These are phyloP conservation scores for Alternaria triticina DNA, from an alignment of 2,329 filamentous ascomycete species.

Conservation along the genomic window DNA sequence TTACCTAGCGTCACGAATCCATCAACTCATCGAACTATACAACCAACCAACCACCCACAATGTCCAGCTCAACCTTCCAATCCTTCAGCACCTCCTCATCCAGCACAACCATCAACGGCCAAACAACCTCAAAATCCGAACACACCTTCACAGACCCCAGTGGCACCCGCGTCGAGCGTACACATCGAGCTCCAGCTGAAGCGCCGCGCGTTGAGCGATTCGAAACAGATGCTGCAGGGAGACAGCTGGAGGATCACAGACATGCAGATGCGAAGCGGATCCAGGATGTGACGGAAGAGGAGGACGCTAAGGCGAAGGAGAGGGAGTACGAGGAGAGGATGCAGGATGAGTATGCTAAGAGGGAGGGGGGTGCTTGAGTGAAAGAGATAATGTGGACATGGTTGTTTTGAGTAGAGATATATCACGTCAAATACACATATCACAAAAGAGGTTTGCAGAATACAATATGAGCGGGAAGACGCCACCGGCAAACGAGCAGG, in stretches of 20 bases:
- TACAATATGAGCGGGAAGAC: not conserved
- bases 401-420: not conserved
- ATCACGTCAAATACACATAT: not conserved
- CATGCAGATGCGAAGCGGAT: conserved; percentile 23
- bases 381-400: not conserved
- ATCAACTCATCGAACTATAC: not conserved
- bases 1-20: not conserved
- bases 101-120: conserved; percentile 35
- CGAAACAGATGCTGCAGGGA: conserved; percentile 30
- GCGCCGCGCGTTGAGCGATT: conserved; percentile 32
- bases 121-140: conserved; percentile 34
- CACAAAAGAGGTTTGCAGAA: not conserved
- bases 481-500: not conserved
- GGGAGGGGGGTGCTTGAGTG: conserved; percentile 50
- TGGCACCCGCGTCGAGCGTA: conserved; percentile 37
- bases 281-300: conserved; percentile 43
- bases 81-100: conserved; percentile 35
- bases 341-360: conserved; percentile 54
- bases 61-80: conserved; percentile 29
- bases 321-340: conserved; percentile 51
- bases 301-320: conserved; percentile 42
- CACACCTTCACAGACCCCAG: conserved; percentile 33
- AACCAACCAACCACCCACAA: conserved; percentile 6
- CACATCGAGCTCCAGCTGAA: conserved; percentile 36
- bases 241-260: conserved; percentile 18